phyloP scores from a whole-genome alignment of 2,329 filamentous ascomycete genomes.

The Ilyonectria robusta region DNA sequence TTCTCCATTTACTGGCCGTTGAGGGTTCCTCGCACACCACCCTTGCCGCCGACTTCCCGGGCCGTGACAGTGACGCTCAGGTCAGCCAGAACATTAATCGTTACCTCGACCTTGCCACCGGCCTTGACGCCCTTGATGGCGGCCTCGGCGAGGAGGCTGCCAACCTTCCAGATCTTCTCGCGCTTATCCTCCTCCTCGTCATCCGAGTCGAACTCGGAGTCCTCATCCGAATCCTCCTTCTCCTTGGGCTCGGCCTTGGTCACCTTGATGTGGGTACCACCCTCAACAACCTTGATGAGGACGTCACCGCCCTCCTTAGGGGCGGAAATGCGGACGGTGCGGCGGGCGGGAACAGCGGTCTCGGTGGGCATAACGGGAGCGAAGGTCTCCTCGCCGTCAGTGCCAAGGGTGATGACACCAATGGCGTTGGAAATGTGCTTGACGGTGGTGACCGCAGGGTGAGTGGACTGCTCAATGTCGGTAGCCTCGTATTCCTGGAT shows the following conservation, averaged over 20 bases:
- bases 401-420: constrained; percentile 80
- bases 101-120: constrained; percentile 92
- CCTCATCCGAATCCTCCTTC: constrained; percentile 78
- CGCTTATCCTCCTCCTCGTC: constrained; percentile 89
- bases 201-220: constrained; percentile 70
- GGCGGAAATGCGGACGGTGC: constrained; percentile 82
- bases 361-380: constrained; percentile 85
- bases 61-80: constrained; percentile 84
- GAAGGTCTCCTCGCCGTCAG: constrained; percentile 78
- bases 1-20: constrained; percentile 41
- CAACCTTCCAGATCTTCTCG: constrained; percentile 94
- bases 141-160: constrained; percentile 86
- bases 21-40: constrained; percentile 79
- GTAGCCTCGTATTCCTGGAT: constrained; percentile 94
- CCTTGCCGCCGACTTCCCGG: constrained; percentile 89
- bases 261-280: constrained; percentile 91
- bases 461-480: constrained; percentile 96
- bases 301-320: constrained; percentile 89
- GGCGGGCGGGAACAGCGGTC: constrained; percentile 90
- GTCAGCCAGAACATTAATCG: constrained; percentile 88
- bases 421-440: constrained; percentile 92
- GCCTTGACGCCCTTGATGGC: constrained; percentile 88
- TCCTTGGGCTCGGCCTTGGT: constrained; percentile 90
- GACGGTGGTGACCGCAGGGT: constrained; percentile 94
- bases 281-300: constrained; percentile 90